A percentile compares a stretch with the other conserved stretches of the same genome.
phyloP scores from a whole-genome alignment of 2,329 filamentous ascomycete genomes.

The Dothideomycetes sp. region DNA sequence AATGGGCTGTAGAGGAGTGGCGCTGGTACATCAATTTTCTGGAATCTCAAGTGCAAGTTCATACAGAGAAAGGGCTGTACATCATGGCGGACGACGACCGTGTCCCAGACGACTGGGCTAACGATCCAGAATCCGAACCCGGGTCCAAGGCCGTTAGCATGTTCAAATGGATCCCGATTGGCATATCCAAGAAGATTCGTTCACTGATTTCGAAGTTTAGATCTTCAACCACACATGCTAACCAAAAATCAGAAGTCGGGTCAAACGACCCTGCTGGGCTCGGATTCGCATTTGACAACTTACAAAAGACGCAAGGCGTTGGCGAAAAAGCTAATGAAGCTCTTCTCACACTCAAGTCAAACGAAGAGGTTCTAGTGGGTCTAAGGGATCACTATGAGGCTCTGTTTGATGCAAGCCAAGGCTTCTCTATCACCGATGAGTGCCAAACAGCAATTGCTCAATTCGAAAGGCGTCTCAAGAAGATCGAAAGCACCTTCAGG shows the following conservation, averaged over 20 bases:
- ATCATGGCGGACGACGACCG: not conserved
- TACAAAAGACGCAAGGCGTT: slow-evolving; percentile 23
- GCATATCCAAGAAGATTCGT: too few species aligned
- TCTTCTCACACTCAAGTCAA: slow-evolving; percentile 20
- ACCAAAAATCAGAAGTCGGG: not conserved
- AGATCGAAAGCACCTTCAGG: not conserved
- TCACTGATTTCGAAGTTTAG: too few species aligned
- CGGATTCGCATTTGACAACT: slow-evolving; percentile 7
- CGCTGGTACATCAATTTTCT: slow-evolving; percentile 30
- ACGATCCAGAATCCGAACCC: too few species aligned
- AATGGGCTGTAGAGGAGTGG: slow-evolving; percentile 32
- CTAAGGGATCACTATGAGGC: not conserved
- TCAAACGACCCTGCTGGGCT: not conserved
- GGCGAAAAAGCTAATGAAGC: slow-evolving; percentile 28
- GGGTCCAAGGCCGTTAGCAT: too few species aligned
- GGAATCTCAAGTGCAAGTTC: slow-evolving; percentile 19
- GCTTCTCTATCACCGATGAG: not conserved
- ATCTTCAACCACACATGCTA: too few species aligned
- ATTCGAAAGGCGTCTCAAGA: not conserved
- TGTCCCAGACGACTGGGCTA: not conserved
- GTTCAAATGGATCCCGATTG: too few species aligned
- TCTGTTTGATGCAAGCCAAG: not conserved
- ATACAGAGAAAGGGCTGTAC: slow-evolving; percentile 10
- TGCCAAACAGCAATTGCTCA: not conserved
- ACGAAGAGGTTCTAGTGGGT: slow-evolving; percentile 11